phyloP scores from a whole-genome alignment of 495 filamentous ascomycete species.

The Talaromyces nanjingensis region DNA sequence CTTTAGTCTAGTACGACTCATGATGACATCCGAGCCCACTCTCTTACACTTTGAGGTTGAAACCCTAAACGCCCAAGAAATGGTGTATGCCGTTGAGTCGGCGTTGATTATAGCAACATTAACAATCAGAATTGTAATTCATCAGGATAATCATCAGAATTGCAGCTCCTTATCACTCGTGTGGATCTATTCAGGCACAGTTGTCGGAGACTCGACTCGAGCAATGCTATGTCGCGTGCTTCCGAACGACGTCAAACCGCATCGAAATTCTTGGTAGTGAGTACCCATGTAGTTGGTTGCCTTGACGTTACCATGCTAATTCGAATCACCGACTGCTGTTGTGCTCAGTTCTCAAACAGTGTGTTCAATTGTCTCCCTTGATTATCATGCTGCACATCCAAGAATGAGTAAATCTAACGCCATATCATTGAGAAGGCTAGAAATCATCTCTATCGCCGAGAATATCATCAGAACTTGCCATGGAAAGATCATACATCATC shows the following conservation, averaged over 20 bases:
- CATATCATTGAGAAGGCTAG: no score
- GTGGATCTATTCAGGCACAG: background rate
- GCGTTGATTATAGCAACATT: no score
- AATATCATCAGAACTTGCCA: no score
- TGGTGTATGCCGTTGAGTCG: no score
- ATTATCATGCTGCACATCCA: background rate
- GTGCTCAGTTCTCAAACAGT: background rate
- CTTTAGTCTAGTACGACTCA: no score
- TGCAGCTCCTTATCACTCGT: background rate
- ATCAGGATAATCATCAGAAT: no score
- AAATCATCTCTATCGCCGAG: no score
- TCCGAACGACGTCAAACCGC: background rate
- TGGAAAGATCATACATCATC: background rate
- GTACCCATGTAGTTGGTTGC: background rate
- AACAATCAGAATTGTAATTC: no score
- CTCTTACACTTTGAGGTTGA: no score
- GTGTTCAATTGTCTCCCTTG: background rate
- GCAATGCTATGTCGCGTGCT: background rate
- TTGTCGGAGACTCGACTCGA: background rate
- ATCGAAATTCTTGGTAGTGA: background rate
- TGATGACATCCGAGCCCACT: no score
- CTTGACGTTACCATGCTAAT: background rate
- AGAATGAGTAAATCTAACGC: no score
- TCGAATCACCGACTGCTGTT: background rate
- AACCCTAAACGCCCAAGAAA: no score